Percentiles rank a stretch among this genome's conserved stretches.
Conservation (phyloP, 1,139 yeast species). For the Diutina pseudorugosa region DNA sequence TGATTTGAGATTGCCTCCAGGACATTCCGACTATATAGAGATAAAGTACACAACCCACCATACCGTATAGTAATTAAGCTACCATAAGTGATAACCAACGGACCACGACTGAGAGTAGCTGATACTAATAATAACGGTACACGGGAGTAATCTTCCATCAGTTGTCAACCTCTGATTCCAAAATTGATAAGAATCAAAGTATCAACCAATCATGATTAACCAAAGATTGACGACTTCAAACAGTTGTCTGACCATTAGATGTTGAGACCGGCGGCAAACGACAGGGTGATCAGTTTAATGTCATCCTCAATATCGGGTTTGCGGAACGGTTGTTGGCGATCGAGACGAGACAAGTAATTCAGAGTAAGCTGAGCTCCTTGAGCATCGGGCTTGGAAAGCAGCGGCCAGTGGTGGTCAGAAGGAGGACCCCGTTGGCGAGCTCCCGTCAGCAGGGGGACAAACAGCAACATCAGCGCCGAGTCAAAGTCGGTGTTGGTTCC, state of each 20-base stretch:
- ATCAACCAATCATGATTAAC: too few relatives aligned
- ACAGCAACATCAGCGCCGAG: conserved; percentile 37
- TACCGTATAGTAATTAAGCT: too few relatives aligned
- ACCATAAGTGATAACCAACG: too few relatives aligned
- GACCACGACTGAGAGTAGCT: too few relatives aligned
- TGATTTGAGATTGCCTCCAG: too few relatives aligned
- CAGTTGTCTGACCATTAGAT: background rate
- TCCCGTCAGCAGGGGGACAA: conserved; percentile 15
- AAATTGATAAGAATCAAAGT: too few relatives aligned
- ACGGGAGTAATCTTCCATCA: too few relatives aligned
- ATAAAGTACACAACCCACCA: too few relatives aligned
- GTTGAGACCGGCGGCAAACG: conserved; percentile 33
- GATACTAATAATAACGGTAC: too few relatives aligned
- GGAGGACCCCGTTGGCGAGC: background rate
- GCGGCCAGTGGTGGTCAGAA: conserved; percentile 22
- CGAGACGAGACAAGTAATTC: conserved; percentile 31
- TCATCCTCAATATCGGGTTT: conserved; percentile 30
- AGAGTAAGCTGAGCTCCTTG: conserved; percentile 19
- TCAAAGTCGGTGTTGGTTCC: conserved; percentile 22
- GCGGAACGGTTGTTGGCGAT: conserved; percentile 15
- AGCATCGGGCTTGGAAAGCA: conserved; percentile 12
- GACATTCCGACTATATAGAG: too few relatives aligned
- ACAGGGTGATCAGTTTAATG: conserved; percentile 31
- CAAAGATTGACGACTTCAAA: too few relatives aligned
- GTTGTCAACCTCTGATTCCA: too few relatives aligned